phyloP scores from a whole-genome alignment of 192 early-diverging fungal genomes.

The Umbelopsis isabellina region DNA sequence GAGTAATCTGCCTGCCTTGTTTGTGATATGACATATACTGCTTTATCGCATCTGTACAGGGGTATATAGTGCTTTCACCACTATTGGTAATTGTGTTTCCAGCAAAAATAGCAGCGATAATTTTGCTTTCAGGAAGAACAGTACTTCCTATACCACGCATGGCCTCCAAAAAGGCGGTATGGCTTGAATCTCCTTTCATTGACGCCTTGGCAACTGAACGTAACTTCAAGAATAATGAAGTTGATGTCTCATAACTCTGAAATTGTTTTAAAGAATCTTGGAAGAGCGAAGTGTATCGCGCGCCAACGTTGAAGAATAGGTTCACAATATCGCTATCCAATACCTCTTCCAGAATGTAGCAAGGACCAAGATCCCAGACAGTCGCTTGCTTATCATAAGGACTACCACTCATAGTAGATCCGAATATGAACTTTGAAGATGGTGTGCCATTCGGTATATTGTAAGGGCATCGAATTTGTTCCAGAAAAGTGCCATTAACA shows the following conservation, averaged over 20 bases:
- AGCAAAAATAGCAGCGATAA: constrained; percentile 63
- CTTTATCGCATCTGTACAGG: constrained; percentile 37
- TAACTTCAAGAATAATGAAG: constrained; percentile 53
- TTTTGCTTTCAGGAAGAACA: constrained; percentile 62
- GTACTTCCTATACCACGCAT: constrained; percentile 55
- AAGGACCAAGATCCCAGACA: constrained; percentile 67
- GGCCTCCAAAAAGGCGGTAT: constrained; percentile 54
- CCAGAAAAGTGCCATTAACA: constrained; percentile 63
- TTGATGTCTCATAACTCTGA: constrained; percentile 68
- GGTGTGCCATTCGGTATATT: constrained; percentile 30
- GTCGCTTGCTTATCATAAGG: constrained; percentile 21
- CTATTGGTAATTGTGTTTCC: constrained; percentile 45
- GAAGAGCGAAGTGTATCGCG: constrained; percentile 65
- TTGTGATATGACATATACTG: constrained; percentile 32
- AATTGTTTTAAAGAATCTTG: constrained; percentile 69
- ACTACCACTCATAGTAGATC: not conserved
- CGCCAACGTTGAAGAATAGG: constrained; percentile 65
- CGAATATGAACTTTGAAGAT: constrained; percentile 31
- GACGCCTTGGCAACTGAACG: constrained; percentile 26
- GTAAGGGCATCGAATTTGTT: constrained; percentile 61
- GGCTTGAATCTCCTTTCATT: constrained; percentile 42
- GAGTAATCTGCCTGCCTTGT: constrained; percentile 28
- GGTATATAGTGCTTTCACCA: not conserved
- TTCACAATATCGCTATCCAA: constrained; percentile 63
- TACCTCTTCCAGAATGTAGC: constrained; percentile 64